A percentile compares a stretch with the other conserved stretches of the same genome.
Conservation (phyloP, 176 grass and related monocot genomes). For the Aegilops umbellulata region DNA sequence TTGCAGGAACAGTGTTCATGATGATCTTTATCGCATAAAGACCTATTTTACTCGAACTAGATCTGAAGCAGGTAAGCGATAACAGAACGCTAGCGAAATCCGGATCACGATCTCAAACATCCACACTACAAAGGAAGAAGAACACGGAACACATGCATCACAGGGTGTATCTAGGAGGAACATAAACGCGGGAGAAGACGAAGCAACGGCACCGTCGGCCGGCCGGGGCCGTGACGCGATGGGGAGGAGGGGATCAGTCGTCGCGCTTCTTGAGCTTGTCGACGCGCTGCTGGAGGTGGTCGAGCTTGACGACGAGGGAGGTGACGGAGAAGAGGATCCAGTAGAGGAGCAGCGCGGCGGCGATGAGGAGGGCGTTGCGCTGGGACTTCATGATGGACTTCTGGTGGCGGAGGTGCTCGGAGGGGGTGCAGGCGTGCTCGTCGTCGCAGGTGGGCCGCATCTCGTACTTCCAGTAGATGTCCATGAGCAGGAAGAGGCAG, state of each 20-base stretch:
- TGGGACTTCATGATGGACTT: slow-evolving; percentile 99
- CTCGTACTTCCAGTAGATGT: slow-evolving; percentile 99
- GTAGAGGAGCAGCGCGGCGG: slow-evolving; percentile 83
- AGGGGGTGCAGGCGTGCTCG: slow-evolving; percentile 77
- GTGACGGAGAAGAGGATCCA: slow-evolving; percentile 91
- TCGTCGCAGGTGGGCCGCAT: slow-evolving; percentile 70
- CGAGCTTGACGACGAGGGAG: slow-evolving; percentile 67
- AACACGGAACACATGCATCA: background rate
- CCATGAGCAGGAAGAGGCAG: slow-evolving; percentile 86
- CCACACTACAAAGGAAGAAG: background rate
- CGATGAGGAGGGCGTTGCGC: slow-evolving; percentile 92
- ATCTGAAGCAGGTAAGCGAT: slow-evolving; percentile 16
- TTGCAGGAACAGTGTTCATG: background rate
- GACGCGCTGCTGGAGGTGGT: slow-evolving; percentile 69
- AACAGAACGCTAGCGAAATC: background rate
- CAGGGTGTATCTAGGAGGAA: slow-evolving; percentile 8
- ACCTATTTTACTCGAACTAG: slow-evolving; percentile 13
- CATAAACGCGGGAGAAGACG: background rate
- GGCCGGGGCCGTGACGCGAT: background rate
- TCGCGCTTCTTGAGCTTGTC: slow-evolving; percentile 84
- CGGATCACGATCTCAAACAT: slow-evolving; percentile 11
- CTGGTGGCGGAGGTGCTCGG: slow-evolving; percentile 92
- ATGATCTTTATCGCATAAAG: background rate
- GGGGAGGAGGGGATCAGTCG: slow-evolving; percentile 32
- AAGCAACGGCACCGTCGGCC: background rate